Percentiles rank a stretch among this genome's conserved stretches.
These are phyloP conservation scores for Aspergillus sp. DNA, from an alignment of 2,329 filamentous ascomycete genomes.

Conservation along the genomic window DNA sequence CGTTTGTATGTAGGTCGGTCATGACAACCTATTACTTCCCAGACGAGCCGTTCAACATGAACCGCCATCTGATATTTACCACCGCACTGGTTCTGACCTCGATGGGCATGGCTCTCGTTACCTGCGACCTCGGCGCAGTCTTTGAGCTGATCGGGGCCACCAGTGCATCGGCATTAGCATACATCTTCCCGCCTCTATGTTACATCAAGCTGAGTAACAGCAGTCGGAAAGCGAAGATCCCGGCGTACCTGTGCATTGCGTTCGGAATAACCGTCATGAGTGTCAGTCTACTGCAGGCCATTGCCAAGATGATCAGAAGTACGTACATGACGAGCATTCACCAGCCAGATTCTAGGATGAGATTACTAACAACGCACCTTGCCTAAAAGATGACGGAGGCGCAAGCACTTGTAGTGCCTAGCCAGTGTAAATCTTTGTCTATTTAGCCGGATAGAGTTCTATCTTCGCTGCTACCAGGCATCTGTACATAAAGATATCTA, in stretches of 20 bases:
- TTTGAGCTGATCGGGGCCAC: constrained; percentile 97
- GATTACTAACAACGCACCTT: constrained; percentile 11
- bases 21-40: constrained; percentile 84
- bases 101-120: constrained; percentile 75
- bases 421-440: constrained; percentile 1
- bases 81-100: constrained; percentile 77
- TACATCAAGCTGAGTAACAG: constrained; percentile 87
- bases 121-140: constrained; percentile 89
- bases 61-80: constrained; percentile 82
- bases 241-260: constrained; percentile 67
- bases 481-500: neutral
- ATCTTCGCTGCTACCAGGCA: neutral
- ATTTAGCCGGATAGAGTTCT: neutral
- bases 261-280: constrained; percentile 81
- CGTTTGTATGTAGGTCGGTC: constrained; percentile 95
- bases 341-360: neutral
- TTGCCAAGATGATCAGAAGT: constrained; percentile 62
- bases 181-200: constrained; percentile 91
- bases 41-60: constrained; percentile 73
- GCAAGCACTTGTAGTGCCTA: constrained; percentile 30
- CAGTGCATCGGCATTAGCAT: constrained; percentile 88
- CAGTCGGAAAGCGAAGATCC: constrained; percentile 71
- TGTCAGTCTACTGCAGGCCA: constrained; percentile 73
- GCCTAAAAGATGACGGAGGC: constrained; percentile 33
- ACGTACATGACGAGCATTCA: constrained; percentile 18